These are phyloP conservation scores for Bruguiera gymnorhiza DNA, from an alignment of 345 rosid genomes.

Conservation along the genomic window DNA sequence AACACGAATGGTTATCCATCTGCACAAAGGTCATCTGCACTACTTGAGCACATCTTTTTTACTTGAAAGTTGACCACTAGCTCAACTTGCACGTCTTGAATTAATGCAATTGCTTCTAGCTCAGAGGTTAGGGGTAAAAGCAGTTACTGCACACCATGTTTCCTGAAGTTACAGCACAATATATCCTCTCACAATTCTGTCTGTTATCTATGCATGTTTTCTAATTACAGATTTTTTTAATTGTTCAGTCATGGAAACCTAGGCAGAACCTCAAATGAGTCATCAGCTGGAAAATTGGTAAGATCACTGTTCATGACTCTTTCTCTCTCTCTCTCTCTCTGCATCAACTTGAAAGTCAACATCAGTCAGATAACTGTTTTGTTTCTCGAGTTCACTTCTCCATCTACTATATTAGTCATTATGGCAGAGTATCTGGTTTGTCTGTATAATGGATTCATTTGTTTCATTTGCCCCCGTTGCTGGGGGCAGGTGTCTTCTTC, in stretches of 20 bases:
- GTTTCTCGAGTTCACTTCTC: too few relatives aligned
- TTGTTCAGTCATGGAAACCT: conserved; percentile 48
- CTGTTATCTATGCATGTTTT: not conserved
- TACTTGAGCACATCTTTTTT: conserved; percentile 61
- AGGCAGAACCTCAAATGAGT: conserved; percentile 38
- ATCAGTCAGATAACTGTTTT: too few relatives aligned
- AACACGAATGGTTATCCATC: conserved; percentile 85
- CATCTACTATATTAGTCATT: too few relatives aligned
- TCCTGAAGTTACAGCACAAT: conserved; percentile 26
- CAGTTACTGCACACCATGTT: conserved; percentile 34
- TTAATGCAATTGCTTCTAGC: conserved; percentile 24
- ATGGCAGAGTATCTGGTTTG: too few relatives aligned
- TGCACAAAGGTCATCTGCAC: conserved; percentile 96
- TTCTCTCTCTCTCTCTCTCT: not conserved
- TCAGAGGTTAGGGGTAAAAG: conserved; percentile 37
- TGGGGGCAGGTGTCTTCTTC: too few relatives aligned
- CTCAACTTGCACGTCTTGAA: conserved; percentile 36
- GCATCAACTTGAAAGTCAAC: not conserved
- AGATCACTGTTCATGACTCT: conserved; percentile 14
- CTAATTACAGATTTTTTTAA: conserved; percentile 15
- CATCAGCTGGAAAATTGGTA: conserved; percentile 47
- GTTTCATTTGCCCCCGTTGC: too few relatives aligned
- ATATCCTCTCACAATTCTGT: conserved; percentile 13
- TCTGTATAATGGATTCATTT: too few relatives aligned
- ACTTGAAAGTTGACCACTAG: conserved; percentile 35